Evolutionary conservation across 768 basidiomycete genomes (phyloP), one percentile per base, ranked within the genome.

Genomic region (Mycena metata): DNA sequence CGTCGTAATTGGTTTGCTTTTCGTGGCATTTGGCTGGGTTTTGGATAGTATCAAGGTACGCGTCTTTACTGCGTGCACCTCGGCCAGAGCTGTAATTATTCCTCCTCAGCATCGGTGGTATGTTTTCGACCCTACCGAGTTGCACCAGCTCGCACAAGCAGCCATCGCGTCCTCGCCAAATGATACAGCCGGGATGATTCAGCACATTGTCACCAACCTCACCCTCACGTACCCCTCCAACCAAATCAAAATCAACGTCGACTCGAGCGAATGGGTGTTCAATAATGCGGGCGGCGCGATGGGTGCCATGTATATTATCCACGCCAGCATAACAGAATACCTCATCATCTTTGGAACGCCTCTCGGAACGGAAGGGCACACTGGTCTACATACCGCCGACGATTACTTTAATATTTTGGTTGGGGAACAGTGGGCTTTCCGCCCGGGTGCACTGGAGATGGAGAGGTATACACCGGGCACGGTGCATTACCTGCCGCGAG

Each of bases 261-360:
- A 91, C 81, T 76, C 86, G 23, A 83, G 83, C 42, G 96, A 98
- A 75, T 98, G 97, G 97, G 88, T 98, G 26, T 93, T 97, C 81
- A 98, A 90, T 84, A 99, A 98, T 74, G 96, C 97, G 0, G 98
- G 96, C 13, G 98, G 98, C 67, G 96, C 96, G 0, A 98, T 97
- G 96, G 96, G 96, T 47, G 91, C 91, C 39, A 98, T 99, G 97
- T 98, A 96, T 79, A 87, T 99, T 80, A 94, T 99, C 71, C 98
- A 99, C 75, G 95, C 97, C 19, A 92, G 90, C 81, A 91, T 99
- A 74, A 98, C 97, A 12, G 98, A 99, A 83, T 99, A 97, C 82
- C 88, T 95, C 72, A 96, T 96, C 78, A 91, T 98, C 73, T 98
- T 98, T 71, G 96, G 98, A 5, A 97, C 96, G 0, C 96, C 98